A percentile compares a stretch with the other conserved stretches of the same genome.
Evolutionary conservation across 2,329 filamentous ascomycete genomes (phyloP).

Genomic region (Fusarium nisikadoi): DNA sequence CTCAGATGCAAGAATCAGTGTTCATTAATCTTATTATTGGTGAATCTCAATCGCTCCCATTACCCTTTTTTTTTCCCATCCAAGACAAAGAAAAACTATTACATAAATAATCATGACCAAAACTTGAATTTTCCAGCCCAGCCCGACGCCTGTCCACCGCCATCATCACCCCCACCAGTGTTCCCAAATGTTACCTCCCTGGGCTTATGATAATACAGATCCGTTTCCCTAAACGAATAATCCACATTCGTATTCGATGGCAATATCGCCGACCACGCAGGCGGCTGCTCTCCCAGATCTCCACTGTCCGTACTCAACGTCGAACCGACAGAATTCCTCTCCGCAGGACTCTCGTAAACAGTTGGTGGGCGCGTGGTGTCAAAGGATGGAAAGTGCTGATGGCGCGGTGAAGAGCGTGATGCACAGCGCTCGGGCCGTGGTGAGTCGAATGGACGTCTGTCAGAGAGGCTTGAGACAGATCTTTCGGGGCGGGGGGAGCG

Average conservation of each 20-base stretch:
- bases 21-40: background rate
- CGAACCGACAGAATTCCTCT: background rate
- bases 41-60: background rate
- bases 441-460: slow-evolving; percentile 11
- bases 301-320: slow-evolving; percentile 3
- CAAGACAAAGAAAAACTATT: background rate
- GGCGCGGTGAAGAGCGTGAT: background rate
- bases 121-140: slow-evolving; percentile 20
- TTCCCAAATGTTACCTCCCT: slow-evolving; percentile 33
- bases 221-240: slow-evolving; percentile 51
- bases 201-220: slow-evolving; percentile 47
- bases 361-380: background rate
- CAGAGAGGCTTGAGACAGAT: background rate
- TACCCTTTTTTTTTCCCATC: background rate
- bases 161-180: background rate
- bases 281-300: background rate
- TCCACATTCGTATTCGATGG: slow-evolving; percentile 43
- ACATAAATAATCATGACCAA: slow-evolving; percentile 13
- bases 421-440: slow-evolving; percentile 1
- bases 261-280: slow-evolving; percentile 20
- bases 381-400: background rate
- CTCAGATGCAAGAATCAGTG: fast-evolving
- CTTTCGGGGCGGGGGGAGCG: slow-evolving; percentile 29
- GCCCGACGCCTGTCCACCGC: background rate
- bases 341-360: background rate